A percentile compares a stretch with the other conserved stretches of the same genome.
phyloP scores from a whole-genome alignment of 2,329 filamentous ascomycete species.

The Zymoseptoria pseudotritici region DNA sequence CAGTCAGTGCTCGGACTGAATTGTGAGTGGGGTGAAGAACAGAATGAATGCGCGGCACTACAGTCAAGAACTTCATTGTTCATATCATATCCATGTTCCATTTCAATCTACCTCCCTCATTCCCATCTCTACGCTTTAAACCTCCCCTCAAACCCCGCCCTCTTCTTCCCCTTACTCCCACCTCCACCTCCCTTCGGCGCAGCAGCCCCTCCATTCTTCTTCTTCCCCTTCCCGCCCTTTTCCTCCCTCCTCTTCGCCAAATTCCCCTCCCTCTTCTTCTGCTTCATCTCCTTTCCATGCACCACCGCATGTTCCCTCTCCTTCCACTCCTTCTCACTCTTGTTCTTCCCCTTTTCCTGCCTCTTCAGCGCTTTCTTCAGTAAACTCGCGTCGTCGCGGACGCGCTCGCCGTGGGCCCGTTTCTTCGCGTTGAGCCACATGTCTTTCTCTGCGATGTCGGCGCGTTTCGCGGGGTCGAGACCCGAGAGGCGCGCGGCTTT shows the following conservation, averaged over 20 bases:
- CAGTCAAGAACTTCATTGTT: no score
- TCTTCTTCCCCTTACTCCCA: constrained; percentile 49
- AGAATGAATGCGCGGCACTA: no score
- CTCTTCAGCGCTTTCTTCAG: constrained; percentile 94
- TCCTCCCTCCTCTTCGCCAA: constrained; percentile 68
- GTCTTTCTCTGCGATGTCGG: constrained; percentile 88
- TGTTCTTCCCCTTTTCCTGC: constrained; percentile 82
- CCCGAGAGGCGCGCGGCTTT: constrained; percentile 72
- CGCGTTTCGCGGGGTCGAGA: constrained; percentile 72
- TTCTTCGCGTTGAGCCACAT: constrained; percentile 87
- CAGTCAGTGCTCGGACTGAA: no score
- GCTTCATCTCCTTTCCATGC: constrained; percentile 41
- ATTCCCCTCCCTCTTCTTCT: constrained; percentile 45
- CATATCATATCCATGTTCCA: no score
- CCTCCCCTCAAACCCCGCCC: constrained; percentile 58
- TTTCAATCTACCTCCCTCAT: neutral
- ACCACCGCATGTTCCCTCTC: constrained; percentile 39
- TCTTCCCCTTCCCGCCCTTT: constrained; percentile 61
- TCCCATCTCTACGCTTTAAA: constrained; percentile 43
- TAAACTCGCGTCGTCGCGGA: constrained; percentile 75
- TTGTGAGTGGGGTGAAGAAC: no score
- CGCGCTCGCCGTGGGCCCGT: constrained; percentile 79
- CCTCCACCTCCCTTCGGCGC: constrained; percentile 54
- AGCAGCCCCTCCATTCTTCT: constrained; percentile 57
- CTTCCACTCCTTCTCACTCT: constrained; percentile 79